phyloP scores from a whole-genome alignment of 768 basidiomycete genomes.

The Naganishia antarctica region DNA sequence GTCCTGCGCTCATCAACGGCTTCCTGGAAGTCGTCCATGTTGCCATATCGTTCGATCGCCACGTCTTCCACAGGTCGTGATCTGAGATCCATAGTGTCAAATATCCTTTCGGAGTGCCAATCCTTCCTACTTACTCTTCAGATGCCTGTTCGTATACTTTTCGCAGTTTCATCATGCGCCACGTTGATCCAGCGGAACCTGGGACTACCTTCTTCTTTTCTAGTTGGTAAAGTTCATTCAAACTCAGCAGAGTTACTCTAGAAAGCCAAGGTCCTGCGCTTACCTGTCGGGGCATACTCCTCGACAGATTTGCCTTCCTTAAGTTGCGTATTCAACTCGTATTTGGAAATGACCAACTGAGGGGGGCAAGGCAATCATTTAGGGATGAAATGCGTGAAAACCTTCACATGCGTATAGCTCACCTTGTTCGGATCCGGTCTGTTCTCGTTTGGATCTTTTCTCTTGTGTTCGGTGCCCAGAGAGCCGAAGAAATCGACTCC shows the following conservation, averaged over 20 bases:
- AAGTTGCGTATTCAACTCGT: constrained; percentile 50
- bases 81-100: constrained; percentile 30
- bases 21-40: constrained; percentile 77
- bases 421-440: constrained; percentile 71
- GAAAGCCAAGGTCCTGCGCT: constrained; percentile 60
- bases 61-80: constrained; percentile 54
- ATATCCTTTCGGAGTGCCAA: neutral
- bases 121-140: constrained; percentile 58
- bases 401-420: constrained; percentile 28
- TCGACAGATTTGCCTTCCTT: constrained; percentile 54
- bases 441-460: constrained; percentile 54
- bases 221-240: constrained; percentile 52
- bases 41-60: constrained; percentile 81
- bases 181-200: constrained; percentile 86
- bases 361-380: neutral
- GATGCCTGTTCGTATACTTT: constrained; percentile 83
- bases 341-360: constrained; percentile 41
- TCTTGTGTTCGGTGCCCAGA: constrained; percentile 71
- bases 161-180: constrained; percentile 96
- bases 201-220: constrained; percentile 59
- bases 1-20: constrained; percentile 79
- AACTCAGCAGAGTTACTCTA: constrained; percentile 51
- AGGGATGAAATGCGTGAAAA: neutral
- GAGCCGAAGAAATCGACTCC: constrained; percentile 83
- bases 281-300: constrained; percentile 53